Base-by-base conservation (phyloP, 805 yeast species). In the Yamadazyma paraphyllophila region DNA sequence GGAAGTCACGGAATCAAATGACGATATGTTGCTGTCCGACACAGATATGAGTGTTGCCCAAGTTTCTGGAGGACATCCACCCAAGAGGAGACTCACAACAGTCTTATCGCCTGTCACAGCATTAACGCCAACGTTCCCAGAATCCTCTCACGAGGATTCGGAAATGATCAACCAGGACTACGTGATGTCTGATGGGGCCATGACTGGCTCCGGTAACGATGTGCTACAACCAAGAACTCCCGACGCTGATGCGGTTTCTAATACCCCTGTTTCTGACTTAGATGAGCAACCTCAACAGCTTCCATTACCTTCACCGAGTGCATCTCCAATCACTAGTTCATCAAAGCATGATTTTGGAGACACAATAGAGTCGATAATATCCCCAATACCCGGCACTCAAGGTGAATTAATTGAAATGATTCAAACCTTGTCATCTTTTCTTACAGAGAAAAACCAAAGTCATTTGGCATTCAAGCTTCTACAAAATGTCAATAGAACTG, bases 231-330 rank as follows among this genome's bases (percentile, higher is more conserved):
- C 42, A 38, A 27, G 39, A 13, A 36, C 44, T n/a, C 39, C 44
- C 7, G 42, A 39, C 6, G 39, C 14, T 15, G 26, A 30, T 4
- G 63, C 14, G 9, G 45, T 67, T 7, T 48, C 69, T 0, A 63
- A 59, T 37, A 62, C 73, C 12, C 72, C 73, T 0, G 58, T 65
- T 6, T 63, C 71, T 7, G 74, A 67, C 25, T 46, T 60, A 16
- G 74, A 69, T 38, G 73, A 67, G 24, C 61, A 59, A 16, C 62
- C 61, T 9, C 70, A 74, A 38, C 82, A 76, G 47, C 62, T 79
- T n/a, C 86, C 87, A 0, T 66, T 82, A 15, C 88, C 88, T 0
- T 82, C 86, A 8, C 88, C 88, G 0, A 79, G 49, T 41, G 60
- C 62, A 31, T 56, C 66, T 6, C 66, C 66, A 1, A 58, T 58